These are phyloP conservation scores for Clarireedia monteithiana DNA, from an alignment of 2,329 filamentous ascomycete species.

Conservation along the genomic window DNA sequence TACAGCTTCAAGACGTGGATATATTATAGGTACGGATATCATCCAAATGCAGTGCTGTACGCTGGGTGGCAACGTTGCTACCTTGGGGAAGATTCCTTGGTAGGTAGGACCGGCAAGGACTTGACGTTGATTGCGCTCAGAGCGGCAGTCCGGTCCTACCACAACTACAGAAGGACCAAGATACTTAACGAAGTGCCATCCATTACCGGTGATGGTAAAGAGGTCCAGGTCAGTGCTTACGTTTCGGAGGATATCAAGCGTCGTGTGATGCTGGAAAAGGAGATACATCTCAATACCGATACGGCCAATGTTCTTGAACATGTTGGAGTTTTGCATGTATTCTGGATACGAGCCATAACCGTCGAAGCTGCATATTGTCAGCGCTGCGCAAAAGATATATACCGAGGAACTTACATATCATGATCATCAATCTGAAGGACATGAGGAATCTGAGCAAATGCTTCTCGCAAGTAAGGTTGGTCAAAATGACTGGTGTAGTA, in stretches of 20 bases:
- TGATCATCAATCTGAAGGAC: slow-evolving; percentile 91
- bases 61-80: slow-evolving; percentile 80
- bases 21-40: slow-evolving; percentile 83
- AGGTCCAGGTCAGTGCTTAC: slow-evolving; percentile 82
- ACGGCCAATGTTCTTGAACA: slow-evolving; percentile 97
- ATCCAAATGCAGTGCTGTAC: slow-evolving; percentile 98
- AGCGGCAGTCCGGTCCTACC: slow-evolving; percentile 84
- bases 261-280: slow-evolving; percentile 96
- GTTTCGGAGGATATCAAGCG: slow-evolving; percentile 84
- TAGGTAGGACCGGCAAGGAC: slow-evolving; percentile 96
- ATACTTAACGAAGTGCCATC: slow-evolving; percentile 98
- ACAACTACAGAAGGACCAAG: slow-evolving; percentile 86
- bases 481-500: slow-evolving; percentile 99
- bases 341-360: slow-evolving; percentile 96
- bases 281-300: slow-evolving; percentile 97
- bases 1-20: slow-evolving; percentile 83
- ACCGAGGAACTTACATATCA: slow-evolving; percentile 69
- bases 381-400: background rate
- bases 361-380: slow-evolving; percentile 62
- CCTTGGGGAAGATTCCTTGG: slow-evolving; percentile 92
- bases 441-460: slow-evolving; percentile 95
- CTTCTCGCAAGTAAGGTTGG: slow-evolving; percentile 87
- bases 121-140: slow-evolving; percentile 81
- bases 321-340: slow-evolving; percentile 95
- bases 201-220: slow-evolving; percentile 93